Conservation (phyloP, 257 asterid genomes). For the Echites panduratus region DNA sequence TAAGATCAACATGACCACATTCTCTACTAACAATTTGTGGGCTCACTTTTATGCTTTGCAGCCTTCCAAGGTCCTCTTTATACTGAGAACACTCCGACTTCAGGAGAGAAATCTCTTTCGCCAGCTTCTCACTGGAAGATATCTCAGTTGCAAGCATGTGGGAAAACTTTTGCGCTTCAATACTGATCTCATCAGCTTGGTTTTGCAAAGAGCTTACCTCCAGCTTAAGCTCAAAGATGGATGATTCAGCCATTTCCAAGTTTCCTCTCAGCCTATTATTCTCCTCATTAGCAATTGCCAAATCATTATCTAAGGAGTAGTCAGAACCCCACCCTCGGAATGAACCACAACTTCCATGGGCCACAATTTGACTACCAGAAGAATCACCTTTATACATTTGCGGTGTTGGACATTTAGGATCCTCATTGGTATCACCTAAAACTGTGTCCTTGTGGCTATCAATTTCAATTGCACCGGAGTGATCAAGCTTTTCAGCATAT, state of each 20-base stretch:
- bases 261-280: constrained; percentile 62
- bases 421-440: constrained; percentile 36
- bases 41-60: constrained; percentile 40
- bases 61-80: constrained; percentile 57
- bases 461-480: constrained; percentile 37
- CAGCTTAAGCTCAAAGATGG: constrained; percentile 62
- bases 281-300: constrained; percentile 63
- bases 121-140: constrained; percentile 56
- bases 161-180: constrained; percentile 55
- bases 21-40: constrained; percentile 32
- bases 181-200: constrained; percentile 61
- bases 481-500: constrained; percentile 66
- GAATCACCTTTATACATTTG: constrained; percentile 40
- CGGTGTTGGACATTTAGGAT: constrained; percentile 40
- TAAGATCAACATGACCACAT: constrained; percentile 28
- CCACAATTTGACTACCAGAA: constrained; percentile 38
- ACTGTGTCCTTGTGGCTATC: constrained; percentile 44
- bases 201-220: constrained; percentile 76
- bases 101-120: constrained; percentile 54
- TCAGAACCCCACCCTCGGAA: constrained; percentile 54
- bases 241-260: constrained; percentile 74
- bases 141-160: constrained; percentile 52
- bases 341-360: constrained; percentile 44
- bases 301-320: constrained; percentile 50
- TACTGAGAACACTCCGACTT: constrained; percentile 59